Percentiles rank a stretch among this genome's conserved stretches.
Evolutionary conservation across 345 rosid genomes (phyloP).

Genomic region (Eucalyptus erythrocorys): DNA sequence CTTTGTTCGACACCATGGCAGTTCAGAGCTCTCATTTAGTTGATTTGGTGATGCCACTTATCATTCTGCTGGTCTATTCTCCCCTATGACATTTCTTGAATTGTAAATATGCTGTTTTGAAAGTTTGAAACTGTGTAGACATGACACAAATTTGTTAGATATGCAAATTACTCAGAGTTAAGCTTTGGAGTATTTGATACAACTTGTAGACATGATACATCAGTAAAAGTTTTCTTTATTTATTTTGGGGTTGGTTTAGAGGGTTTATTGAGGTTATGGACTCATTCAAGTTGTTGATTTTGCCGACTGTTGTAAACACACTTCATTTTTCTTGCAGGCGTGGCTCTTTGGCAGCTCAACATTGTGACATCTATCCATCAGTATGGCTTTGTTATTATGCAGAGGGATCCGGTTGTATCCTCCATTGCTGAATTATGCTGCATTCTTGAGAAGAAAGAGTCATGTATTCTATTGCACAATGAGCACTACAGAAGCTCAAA

Average conservation of each 20-base stretch:
- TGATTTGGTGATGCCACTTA: neutral
- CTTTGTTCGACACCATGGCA: neutral
- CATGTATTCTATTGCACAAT: slow-evolving; percentile 26
- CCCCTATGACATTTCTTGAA: neutral
- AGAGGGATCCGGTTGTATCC: slow-evolving; percentile 45
- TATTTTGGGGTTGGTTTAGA: neutral
- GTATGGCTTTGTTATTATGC: slow-evolving; percentile 53
- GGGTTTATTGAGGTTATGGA: neutral
- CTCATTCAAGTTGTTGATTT: neutral
- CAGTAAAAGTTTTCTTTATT: neutral
- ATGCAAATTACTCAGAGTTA: neutral
- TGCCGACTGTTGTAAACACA: neutral
- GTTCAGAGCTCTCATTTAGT: neutral
- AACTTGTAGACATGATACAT: neutral
- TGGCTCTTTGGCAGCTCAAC: neutral
- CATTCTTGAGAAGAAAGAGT: slow-evolving; percentile 34
- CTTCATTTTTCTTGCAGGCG: slow-evolving; percentile 5
- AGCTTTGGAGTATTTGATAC: neutral
- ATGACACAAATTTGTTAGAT: neutral
- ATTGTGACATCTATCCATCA: neutral
- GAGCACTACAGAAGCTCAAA: slow-evolving; percentile 19
- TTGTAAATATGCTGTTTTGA: neutral
- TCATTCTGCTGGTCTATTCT: neutral
- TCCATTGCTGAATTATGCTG: slow-evolving; percentile 20
- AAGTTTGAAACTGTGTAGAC: neutral